Base-by-base conservation (phyloP, 805 yeast genomes). In the Starmerella scarabaei region DNA sequence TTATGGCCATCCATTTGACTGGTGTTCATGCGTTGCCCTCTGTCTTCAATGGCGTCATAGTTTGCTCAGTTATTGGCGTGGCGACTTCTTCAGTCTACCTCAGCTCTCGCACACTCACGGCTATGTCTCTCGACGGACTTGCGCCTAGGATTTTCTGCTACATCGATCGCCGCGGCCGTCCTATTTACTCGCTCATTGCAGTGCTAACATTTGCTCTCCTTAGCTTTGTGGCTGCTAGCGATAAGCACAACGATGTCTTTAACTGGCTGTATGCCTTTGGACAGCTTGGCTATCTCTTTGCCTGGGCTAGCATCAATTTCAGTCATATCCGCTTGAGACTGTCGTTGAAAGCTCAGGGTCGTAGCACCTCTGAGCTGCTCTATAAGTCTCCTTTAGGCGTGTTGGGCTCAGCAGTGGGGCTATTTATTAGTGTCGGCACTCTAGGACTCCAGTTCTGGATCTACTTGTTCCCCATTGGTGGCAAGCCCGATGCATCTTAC, bases 381-480 rank as follows among this genome's bases (percentile, higher is more conserved):
- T 82, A 72, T 59, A 64, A 63, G 32, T 69, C 93, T 8, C 78
- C 76, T 44, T 63, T 70, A 35, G 93, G 93, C 53, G 60, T 75
- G 28, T 60, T 57, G 49, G 93, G 93, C 35, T 77, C 91, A 0
- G 59, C 56, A 48, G 71, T 69, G 57, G 88, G 86, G 41, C 53
- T 71, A 12, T 44, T 60, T 20, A 60, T 82, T 54, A 75, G 75
- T 56, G 23, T 69, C 24, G 54, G 77, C 40, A 75, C 80, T 46
- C 65, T 82, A 44, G 60, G 71, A 40, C 81, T 84, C 21, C 86
- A 80, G 63, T 79, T 81, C 65, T 82, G 85, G 81, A 67, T 77
- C 45, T 84, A 88, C n/a, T 62, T 79, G 35, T 80, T 67, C 68
- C 93, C 93, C 41, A 54, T 74, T 61, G 73, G 64, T 20, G 55